A percentile compares a stretch with the other conserved stretches of the same genome.
Evolutionary conservation across 192 early-diverging fungal genomes (phyloP).

Genomic region (Podila epigama): DNA sequence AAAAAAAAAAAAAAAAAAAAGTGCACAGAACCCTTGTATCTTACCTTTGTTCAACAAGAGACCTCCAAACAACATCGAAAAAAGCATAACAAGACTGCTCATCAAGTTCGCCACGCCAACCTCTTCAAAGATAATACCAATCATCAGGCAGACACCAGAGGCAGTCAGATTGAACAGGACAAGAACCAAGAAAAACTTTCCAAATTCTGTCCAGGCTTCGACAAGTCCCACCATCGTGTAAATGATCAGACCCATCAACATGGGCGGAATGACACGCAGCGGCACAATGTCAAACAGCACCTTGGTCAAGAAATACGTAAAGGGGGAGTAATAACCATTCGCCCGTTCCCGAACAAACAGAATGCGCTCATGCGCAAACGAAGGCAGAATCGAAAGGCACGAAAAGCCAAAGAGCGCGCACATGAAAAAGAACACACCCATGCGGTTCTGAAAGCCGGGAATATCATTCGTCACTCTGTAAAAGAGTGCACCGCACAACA

Average conservation of each 20-base stretch:
- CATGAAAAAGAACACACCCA: constrained; percentile 77
- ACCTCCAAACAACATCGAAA: constrained; percentile 91
- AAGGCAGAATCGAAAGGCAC: constrained; percentile 66
- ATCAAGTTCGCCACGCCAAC: constrained; percentile 75
- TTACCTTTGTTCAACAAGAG: constrained; percentile 85
- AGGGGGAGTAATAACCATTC: constrained; percentile 72
- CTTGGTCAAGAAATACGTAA: constrained; percentile 68
- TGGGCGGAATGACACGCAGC: constrained; percentile 78
- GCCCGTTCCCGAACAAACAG: constrained; percentile 76
- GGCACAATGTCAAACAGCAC: constrained; percentile 79
- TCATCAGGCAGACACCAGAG: constrained; percentile 76
- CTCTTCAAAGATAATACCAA: constrained; percentile 72
- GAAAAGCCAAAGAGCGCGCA: constrained; percentile 76
- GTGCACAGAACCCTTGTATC: neutral
- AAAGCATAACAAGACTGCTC: constrained; percentile 82
- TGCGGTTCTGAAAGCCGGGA: constrained; percentile 77
- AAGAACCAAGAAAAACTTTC: constrained; percentile 77
- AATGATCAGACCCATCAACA: constrained; percentile 78
- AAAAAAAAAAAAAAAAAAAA: neutral
- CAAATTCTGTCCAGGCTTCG: constrained; percentile 57
- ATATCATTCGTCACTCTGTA: constrained; percentile 67
- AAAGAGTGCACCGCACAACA: constrained; percentile 63
- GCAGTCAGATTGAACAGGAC: constrained; percentile 87
- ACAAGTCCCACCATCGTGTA: constrained; percentile 86
- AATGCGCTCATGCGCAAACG: constrained; percentile 66